These are phyloP conservation scores for Pezicula carpinea DNA, from an alignment of 2,329 filamentous ascomycete species.

Conservation along the genomic window DNA sequence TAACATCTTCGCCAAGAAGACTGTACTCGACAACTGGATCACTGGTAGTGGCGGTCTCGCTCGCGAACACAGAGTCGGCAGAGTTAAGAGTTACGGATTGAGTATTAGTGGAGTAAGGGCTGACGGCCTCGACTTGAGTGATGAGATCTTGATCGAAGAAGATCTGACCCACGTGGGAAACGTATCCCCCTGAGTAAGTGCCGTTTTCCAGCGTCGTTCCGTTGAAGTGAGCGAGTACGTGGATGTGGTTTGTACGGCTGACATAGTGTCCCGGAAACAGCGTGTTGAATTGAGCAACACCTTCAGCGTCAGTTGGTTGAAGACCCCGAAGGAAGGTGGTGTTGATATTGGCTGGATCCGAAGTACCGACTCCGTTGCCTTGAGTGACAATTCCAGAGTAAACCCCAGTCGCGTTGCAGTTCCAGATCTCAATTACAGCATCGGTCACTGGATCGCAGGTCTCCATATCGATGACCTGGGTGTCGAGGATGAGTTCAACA, in stretches of 20 bases:
- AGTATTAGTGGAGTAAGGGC: constrained; percentile 42
- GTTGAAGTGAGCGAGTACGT: constrained; percentile 40
- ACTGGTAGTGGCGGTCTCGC: constrained; percentile 39
- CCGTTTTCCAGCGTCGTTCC: constrained; percentile 23
- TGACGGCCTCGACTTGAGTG: constrained; percentile 39
- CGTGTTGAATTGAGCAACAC: constrained; percentile 35
- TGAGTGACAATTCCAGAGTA: constrained; percentile 40
- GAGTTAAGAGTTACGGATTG: constrained; percentile 42
- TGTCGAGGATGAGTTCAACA: constrained; percentile 42
- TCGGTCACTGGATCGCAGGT: constrained; percentile 23
- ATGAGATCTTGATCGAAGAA: constrained; percentile 60
- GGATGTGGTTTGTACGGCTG: constrained; percentile 41
- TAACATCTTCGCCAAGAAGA: constrained; percentile 45
- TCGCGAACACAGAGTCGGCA: constrained; percentile 40
- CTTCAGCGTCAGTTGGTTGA: constrained; percentile 34
- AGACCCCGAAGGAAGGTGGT: constrained; percentile 34
- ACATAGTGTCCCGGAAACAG: constrained; percentile 40
- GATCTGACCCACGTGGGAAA: constrained; percentile 46
- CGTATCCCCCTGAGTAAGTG: neutral
- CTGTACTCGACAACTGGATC: constrained; percentile 53
- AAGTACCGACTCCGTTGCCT: constrained; percentile 39
- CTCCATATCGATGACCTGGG: constrained; percentile 51
- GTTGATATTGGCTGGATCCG: constrained; percentile 19
- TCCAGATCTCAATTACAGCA: constrained; percentile 1
- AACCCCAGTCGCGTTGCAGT: constrained; percentile 40